Evolutionary conservation across 164 flowering plant species (phyloP).

Genomic region (Magnolia officinalis): DNA sequence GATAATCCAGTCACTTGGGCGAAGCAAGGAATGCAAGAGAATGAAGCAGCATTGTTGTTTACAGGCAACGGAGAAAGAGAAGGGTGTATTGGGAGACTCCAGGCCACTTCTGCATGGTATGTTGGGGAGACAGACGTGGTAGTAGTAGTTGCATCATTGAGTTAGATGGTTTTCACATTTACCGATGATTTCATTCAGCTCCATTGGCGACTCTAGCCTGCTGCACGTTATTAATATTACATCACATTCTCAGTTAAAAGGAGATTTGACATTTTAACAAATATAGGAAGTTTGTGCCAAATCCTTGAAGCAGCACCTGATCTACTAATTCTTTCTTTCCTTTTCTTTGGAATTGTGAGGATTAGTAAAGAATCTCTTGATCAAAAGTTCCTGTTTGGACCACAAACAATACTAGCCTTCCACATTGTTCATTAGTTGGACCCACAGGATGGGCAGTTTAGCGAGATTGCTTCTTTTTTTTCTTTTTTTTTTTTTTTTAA

Average conservation of each 20-base stretch:
- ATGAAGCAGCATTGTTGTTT: neutral
- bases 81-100: neutral
- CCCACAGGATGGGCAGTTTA: too few species aligned
- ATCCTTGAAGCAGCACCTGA: neutral
- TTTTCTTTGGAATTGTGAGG: neutral
- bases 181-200: too few species aligned
- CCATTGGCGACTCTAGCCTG: neutral
- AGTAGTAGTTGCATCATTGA: neutral
- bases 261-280: neutral
- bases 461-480: too few species aligned
- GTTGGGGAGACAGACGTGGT: neutral
- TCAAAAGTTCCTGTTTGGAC: too few species aligned
- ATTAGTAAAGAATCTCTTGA: too few species aligned
- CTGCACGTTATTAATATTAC: too few species aligned
- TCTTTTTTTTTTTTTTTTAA: too few species aligned
- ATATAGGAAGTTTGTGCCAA: neutral
- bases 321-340: neutral
- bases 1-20: slow-evolving; percentile 36
- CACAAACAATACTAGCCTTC: too few species aligned
- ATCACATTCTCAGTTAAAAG: neutral
- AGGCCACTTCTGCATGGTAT: neutral
- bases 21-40: slow-evolving; percentile 2
- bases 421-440: too few species aligned
- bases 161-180: too few species aligned
- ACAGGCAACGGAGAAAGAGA: neutral